Evolutionary conservation across 164 flowering plant species (phyloP).

Genomic region (Nelumbo lutea): DNA sequence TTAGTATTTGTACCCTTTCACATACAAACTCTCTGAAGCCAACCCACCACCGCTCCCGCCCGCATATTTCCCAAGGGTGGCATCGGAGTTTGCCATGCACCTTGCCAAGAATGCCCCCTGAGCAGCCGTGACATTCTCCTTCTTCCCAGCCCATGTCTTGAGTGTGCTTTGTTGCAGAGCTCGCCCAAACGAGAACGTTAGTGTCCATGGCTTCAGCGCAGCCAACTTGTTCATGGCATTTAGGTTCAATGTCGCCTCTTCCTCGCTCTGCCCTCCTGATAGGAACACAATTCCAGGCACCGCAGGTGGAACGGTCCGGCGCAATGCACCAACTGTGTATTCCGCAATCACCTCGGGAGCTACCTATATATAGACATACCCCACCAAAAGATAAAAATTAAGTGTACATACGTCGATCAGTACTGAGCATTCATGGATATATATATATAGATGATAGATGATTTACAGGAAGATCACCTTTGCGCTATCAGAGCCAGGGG

Average conservation of each 20-base stretch:
- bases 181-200: background rate
- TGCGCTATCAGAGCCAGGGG: background rate
- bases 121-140: background rate
- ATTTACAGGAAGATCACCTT: background rate
- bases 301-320: background rate
- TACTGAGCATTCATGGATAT: too few relatives aligned
- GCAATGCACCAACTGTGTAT: background rate
- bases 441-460: too few relatives aligned
- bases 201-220: background rate
- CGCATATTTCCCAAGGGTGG: background rate
- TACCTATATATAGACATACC: too few relatives aligned
- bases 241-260: background rate
- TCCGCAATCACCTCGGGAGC: background rate
- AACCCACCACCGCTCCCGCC: slow-evolving; percentile 46
- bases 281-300: background rate
- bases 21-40: slow-evolving; percentile 71
- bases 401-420: too few relatives aligned
- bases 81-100: background rate
- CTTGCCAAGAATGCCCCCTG: background rate
- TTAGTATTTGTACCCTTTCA: slow-evolving; percentile 64
- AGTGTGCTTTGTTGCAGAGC: background rate
- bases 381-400: too few relatives aligned
- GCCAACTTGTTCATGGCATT: background rate
- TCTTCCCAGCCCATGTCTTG: background rate
- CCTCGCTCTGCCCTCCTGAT: background rate